phyloP scores from a whole-genome alignment of 257 asterid genomes.

The Anisodus acutangulus region DNA sequence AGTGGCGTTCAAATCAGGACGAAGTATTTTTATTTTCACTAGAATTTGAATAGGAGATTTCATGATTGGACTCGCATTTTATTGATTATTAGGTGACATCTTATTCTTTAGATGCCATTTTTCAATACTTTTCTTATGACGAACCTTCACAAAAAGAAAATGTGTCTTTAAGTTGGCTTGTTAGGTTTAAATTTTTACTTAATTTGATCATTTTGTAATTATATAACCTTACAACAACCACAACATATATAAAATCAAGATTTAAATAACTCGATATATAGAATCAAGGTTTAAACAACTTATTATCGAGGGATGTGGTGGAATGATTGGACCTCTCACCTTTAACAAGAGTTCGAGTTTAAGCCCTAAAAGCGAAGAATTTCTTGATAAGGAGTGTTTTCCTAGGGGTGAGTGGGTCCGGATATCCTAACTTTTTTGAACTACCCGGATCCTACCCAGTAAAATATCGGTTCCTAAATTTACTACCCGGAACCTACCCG shows the following conservation, averaged over 20 bases:
- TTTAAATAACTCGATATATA: neutral
- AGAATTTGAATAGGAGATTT: too few species aligned
- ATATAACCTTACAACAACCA: neutral
- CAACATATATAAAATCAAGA: neutral
- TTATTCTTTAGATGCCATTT: neutral
- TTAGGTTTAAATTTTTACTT: neutral
- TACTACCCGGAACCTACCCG: too few species aligned
- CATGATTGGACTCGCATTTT: too few species aligned
- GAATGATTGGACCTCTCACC: rapidly evolving
- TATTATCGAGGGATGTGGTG: neutral
- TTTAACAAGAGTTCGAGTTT: neutral
- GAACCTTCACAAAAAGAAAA: neutral
- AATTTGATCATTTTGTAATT: neutral
- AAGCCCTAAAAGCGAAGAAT: neutral
- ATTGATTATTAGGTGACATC: too few species aligned
- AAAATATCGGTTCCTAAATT: too few species aligned
- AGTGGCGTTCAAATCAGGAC: neutral
- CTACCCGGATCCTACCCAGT: too few species aligned
- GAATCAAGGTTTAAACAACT: neutral
- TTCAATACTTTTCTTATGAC: neutral
- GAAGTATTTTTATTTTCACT: too few species aligned
- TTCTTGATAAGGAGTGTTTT: neutral
- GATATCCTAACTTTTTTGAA: too few species aligned
- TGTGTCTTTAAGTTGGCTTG: neutral
- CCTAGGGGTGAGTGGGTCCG: too few species aligned